Conservation (phyloP, 441 rosid species). For the Theobroma grandiflorum region DNA sequence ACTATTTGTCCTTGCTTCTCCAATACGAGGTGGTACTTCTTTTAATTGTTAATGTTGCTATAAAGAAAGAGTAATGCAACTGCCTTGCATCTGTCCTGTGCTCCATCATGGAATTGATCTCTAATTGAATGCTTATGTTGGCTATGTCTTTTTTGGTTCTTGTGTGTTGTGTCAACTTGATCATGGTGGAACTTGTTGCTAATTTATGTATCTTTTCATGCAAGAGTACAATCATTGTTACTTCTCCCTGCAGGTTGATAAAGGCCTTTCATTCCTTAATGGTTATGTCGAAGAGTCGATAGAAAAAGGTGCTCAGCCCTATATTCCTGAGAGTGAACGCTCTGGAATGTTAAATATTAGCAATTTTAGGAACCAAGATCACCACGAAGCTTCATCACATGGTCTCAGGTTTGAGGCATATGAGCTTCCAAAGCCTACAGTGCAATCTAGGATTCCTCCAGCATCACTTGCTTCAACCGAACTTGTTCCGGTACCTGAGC, state of each 20-base stretch:
- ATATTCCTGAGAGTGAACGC: constrained; percentile 84
- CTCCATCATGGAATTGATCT: not conserved
- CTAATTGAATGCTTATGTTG: not conserved
- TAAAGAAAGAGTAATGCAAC: constrained; percentile 11
- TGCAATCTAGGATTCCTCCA: constrained; percentile 55
- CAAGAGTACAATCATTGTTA: constrained; percentile 22
- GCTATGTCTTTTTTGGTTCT: not conserved
- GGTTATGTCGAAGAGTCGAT: constrained; percentile 71
- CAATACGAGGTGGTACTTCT: not conserved
- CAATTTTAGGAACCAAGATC: constrained; percentile 65
- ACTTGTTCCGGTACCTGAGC: constrained; percentile 83
- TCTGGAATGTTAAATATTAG: constrained; percentile 53
- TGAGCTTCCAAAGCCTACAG: constrained; percentile 78
- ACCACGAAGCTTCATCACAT: constrained; percentile 67
- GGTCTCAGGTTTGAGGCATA: constrained; percentile 95
- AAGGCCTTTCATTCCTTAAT: constrained; percentile 78
- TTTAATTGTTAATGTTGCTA: not conserved
- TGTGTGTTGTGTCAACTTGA: too few species aligned
- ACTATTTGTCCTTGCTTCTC: not conserved
- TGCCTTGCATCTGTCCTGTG: not conserved
- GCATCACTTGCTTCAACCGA: constrained; percentile 57
- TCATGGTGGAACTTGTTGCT: not conserved
- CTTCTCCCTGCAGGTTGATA: constrained; percentile 77
- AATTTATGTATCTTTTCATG: not conserved
- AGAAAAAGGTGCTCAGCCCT: constrained; percentile 85